Base-by-base conservation (phyloP, 1,139 yeast genomes). In the Lodderomyces parapsilosis region DNA sequence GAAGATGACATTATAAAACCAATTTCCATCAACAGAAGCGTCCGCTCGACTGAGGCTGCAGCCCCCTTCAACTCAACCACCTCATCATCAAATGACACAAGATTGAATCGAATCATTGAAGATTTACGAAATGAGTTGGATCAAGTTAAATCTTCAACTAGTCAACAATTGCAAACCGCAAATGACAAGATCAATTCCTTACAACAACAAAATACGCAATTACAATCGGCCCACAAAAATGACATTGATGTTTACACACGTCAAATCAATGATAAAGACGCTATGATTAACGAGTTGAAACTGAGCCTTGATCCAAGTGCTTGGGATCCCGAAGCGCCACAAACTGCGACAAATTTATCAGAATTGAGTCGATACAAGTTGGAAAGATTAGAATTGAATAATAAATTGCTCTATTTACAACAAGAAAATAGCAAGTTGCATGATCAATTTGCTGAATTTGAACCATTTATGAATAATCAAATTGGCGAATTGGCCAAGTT, bases 381-480 rank as follows among this genome's bases (percentile, higher is more conserved):
- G 44, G 72, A 68, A 45, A 59, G 70, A 52, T 61, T 76, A 43
- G 79, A 73, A 46, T 59, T 76, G 51, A 69, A 67, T 48, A 72
- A 78, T 47, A 75, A 68, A 45, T 58, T 73, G 47, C 65, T 73
- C 20, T 65, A 78, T 45, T 59, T 80, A 43, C 71, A 69, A 40
- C 65, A 73, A 41, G 82, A 82, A 47, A 79, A 80, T 48, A 45
- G 60, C 2, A 52, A 53, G 5, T 58, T 81, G 47, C 65, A 60
- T 31, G 64, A 66, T 11, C 75, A 75, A 50, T 49, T 77, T 17
- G 57, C 50, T 1, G 73, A 74, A 35, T 71, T 80, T 47, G 82
- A 81, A 53, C 76, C 81, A 2, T 66, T 81, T 42, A 74, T 83
- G 67, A 68, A 76, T 44, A 69, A 76, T 38, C 83, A 81, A 52